Percentiles rank a stretch among this genome's conserved stretches.
Conservation (phyloP, 352 stramenopile genomes). For the Pythium utonaiense region DNA sequence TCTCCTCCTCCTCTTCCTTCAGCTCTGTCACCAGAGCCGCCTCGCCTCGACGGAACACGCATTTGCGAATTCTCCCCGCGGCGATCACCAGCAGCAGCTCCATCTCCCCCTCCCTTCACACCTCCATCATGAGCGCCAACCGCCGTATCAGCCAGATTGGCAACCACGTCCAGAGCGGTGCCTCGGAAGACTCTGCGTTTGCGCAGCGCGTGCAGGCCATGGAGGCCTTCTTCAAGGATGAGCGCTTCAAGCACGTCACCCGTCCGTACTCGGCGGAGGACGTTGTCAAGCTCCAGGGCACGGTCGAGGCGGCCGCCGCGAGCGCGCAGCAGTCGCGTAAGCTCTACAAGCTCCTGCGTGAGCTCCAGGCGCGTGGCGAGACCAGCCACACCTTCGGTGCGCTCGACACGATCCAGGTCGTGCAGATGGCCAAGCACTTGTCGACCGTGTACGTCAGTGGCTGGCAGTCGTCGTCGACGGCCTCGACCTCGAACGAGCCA, state of each 20-base stretch:
- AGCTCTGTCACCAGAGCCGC: not conserved
- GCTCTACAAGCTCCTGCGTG: constrained; percentile 85
- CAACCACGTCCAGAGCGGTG: constrained; percentile 44
- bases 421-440: constrained; percentile 93
- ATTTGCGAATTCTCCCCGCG: constrained; percentile 24
- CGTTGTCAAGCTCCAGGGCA: constrained; percentile 87
- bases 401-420: constrained; percentile 94
- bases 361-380: constrained; percentile 73
- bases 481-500: constrained; percentile 95
- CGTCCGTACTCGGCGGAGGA: constrained; percentile 76
- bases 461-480: constrained; percentile 96
- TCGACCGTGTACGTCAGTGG: constrained; percentile 96
- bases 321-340: constrained; percentile 66
- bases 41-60: not conserved
- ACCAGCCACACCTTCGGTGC: constrained; percentile 87
- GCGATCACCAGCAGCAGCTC: not conserved
- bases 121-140: constrained; percentile 48
- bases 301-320: constrained; percentile 43
- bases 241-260: constrained; percentile 79
- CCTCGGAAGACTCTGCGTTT: constrained; percentile 58
- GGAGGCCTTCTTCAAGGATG: constrained; percentile 61
- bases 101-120: not conserved
- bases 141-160: constrained; percentile 75
- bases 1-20: not conserved
- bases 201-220: constrained; percentile 71